phyloP scores from a whole-genome alignment of 169 alveolate genomes.

The Cryptosporidium tyzzeri region DNA sequence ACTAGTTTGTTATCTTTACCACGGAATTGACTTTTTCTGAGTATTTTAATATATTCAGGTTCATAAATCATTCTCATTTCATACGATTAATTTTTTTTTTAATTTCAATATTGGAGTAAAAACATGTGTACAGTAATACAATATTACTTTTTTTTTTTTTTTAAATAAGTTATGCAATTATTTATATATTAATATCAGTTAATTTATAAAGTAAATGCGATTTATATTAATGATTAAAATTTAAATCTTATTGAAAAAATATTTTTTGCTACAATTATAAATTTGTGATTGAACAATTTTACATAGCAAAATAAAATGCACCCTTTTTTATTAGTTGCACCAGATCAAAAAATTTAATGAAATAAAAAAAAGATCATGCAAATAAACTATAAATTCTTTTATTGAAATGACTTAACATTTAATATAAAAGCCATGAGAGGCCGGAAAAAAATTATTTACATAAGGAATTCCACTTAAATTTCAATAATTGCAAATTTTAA shows the following conservation, averaged over 20 bases:
- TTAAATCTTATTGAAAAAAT: neutral
- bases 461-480: neutral
- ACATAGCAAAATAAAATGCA: neutral
- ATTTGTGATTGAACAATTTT: neutral
- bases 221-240: neutral
- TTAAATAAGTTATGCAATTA: neutral
- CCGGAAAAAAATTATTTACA: neutral
- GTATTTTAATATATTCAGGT: slow-evolving; percentile 52
- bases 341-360: neutral
- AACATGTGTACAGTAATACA: neutral
- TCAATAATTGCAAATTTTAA: neutral
- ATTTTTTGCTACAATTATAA: too few species aligned
- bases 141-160: too few species aligned
- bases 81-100: neutral
- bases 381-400: neutral
- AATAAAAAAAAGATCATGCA: neutral
- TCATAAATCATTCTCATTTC: slow-evolving; percentile 9
- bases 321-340: slow-evolving; percentile 5
- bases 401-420: neutral
- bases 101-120: neutral
- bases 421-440: too few species aligned
- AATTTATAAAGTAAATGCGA: neutral
- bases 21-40: slow-evolving; percentile 19
- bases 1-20: neutral
- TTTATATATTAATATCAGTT: neutral